Evolutionary conservation across 1,284 basidiomycete species (phyloP).

Genomic region (Veloboletus limbatus): DNA sequence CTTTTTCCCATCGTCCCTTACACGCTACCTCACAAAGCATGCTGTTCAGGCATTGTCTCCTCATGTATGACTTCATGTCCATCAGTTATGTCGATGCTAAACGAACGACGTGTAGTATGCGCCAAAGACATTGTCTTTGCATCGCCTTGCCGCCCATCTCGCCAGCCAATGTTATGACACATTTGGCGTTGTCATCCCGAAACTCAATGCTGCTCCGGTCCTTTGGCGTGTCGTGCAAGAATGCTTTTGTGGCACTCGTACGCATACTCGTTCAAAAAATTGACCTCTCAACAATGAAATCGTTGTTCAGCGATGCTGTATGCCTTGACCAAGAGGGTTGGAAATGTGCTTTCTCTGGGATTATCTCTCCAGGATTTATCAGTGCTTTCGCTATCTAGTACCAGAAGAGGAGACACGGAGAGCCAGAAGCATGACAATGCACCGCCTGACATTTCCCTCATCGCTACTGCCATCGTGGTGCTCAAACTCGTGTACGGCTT

Average conservation of each 20-base stretch:
- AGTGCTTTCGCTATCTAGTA: slow-evolving; percentile 41
- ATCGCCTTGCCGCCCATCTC: slow-evolving; percentile 60
- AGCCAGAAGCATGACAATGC: slow-evolving; percentile 57
- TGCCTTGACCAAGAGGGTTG: slow-evolving; percentile 55
- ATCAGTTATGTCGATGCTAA: slow-evolving; percentile 18
- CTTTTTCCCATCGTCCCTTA: slow-evolving; percentile 63
- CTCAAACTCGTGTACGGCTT: slow-evolving; percentile 84
- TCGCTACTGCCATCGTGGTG: slow-evolving; percentile 64
- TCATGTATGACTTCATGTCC: slow-evolving; percentile 40
- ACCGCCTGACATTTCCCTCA: slow-evolving; percentile 74
- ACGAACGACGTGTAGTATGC: slow-evolving; percentile 46
- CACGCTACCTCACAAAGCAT: slow-evolving; percentile 67
- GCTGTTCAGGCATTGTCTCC: slow-evolving; percentile 65
- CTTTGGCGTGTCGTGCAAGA: slow-evolving; percentile 74
- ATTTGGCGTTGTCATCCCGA: slow-evolving; percentile 70
- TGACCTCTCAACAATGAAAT: slow-evolving; percentile 6
- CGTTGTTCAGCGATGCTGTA: slow-evolving; percentile 57
- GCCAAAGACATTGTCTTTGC: slow-evolving; percentile 57
- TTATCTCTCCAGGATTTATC: slow-evolving; percentile 59
- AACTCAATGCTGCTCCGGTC: slow-evolving; percentile 75
- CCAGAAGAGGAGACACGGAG: slow-evolving; percentile 41
- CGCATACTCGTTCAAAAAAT: slow-evolving; percentile 34
- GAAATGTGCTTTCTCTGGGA: slow-evolving; percentile 55
- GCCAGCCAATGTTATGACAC: slow-evolving; percentile 51
- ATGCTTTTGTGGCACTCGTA: slow-evolving; percentile 74